Evolutionary conservation across 768 basidiomycete species (phyloP), one percentile per base, ranked within the genome.

Genomic region (Plicaturopsis crispa): DNA sequence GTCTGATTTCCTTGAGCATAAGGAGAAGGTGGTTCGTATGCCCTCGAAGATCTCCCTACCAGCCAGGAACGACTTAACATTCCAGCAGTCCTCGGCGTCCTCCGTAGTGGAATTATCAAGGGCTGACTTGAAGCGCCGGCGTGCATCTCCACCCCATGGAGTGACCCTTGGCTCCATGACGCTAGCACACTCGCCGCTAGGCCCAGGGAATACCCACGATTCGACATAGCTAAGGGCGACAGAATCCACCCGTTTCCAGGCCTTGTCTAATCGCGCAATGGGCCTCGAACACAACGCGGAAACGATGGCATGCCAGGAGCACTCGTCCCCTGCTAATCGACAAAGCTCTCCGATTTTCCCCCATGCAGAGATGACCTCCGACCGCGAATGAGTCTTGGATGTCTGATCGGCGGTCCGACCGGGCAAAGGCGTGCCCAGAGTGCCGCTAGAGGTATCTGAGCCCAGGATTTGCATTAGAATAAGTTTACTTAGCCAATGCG

Each of bases 401-500:
- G 72, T 69, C 35, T 39, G 44, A 37, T 42, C 33, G n/a, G 43
- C 28, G 7, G 17, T 30, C 18, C 60, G 54, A 18, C 63, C 64
- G 10, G 48, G 6, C 37, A 42, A 30, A 17, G 36, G 32, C 37
- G 31, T 33, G 26, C 39, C 43, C 33, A 47, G 46, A 37, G 55
- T 51, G 17, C 53, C 46, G 38, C 49, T 57, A 6, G 69, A 62
- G 2, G 70, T 66, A 48, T 84, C 82, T 1, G 70, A 67, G 18
- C 74, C 77, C 10, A 89, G 67, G 10, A 88, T 72, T 52, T 87
- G 85, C 31, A 80, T 54, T 2, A 91, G 56, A 5, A 90, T 59
- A 4, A 84, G 56, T 48, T 73, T 80, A 11, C 88, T 90, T 30
- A 90, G 62, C 86, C 87, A 91, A 53, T 91, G 83, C 2, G 85